Base-by-base conservation (phyloP, 1,284 basidiomycete genomes). In the Naganishia sp. region DNA sequence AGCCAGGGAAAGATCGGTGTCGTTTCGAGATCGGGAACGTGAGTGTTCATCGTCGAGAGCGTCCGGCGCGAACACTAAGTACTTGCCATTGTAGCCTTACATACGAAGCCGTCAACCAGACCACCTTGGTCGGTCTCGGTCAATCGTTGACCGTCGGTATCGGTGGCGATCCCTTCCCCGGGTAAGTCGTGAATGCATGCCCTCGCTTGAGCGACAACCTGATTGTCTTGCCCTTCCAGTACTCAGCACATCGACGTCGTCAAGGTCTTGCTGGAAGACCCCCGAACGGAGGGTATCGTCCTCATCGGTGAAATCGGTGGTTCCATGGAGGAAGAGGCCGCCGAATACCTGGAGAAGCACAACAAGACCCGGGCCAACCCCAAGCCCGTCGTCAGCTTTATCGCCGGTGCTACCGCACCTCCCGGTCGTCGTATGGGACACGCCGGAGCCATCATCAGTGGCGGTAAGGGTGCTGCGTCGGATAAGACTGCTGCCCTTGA, bases 261-360 rank as follows among this genome's bases (percentile, higher is more conserved):
- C 82, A 99, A 96, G 81, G 87, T 98, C 69, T 92, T 98, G 83
- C 87, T 99, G 67, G 88, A 94, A 41, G 95, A 99, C 77, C 88
- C 90, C 71, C 87, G 88, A 67, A 97, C 94, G 2, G 87, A 96
- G 82, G 94, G 93, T 74, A 94, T 99, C 71, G 95, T 99, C 65
- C 84, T 99, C 72, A 99, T 99, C 74, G 96, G 96, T 72, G 96
- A 99, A 81, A 99, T 99, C 75, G 96, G 96, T 73, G 96, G 96
- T 32, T 89, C 90, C 21, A 99, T 98, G 94, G 96, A 99, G 82
- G 96, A 99, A 80, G 95, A 99, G 72, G 96, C 96, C 18, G 96
- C 96, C 4, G 96, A 94, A 75, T 96, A 94, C 81, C 84, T 99
- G 66, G 89, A 90, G 78, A 84, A 87, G 80, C 89, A 92, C 84